Evolutionary conservation across 768 basidiomycete species (phyloP), one percentile per base, ranked within the genome.

Genomic region (Cystobasidium ongulense): DNA sequence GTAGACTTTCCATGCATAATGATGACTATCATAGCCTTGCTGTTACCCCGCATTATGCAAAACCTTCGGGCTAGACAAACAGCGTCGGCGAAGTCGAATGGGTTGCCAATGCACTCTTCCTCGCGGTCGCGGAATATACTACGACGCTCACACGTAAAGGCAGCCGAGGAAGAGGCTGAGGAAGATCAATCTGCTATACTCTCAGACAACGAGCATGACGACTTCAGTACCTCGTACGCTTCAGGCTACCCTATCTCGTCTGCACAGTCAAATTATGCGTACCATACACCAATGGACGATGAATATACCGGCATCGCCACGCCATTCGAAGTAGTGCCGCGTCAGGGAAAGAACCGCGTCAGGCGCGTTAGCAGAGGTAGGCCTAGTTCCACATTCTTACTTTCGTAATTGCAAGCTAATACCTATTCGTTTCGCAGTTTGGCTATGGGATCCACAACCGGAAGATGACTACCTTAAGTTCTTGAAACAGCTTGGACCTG

Each of bases 1-100:
- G 52, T 36, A 71, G 68, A 95, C 80, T 80, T 88, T 29, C 90
- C 90, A 25, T 82, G 90, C 46, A 78, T 86, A 39, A 75, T 87
- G 36, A 65, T 89, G n/a, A 88, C 89, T 38, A 77, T 92, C 63
- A 52, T 79, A 3, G 63, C 79, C 63, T 77, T 82, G n/a, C 75
- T 82, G 62, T 39, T 73, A 13, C 76, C 78, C 23, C 75, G 76
- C 43, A 39, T 75, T 46, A 50, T 50, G 13, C 17, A 3, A 31
- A 39, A 36, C 23, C 29, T 41, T n/a, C 39, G 66, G 27, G 1
- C 62, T 13, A 29, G 74, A 0, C 59, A 46, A 0, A 31, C 17
- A 29, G 46, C 67, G 0, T 33, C 72, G 1, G 76, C 76, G 1
- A 67, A 64, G 18, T 57, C 73, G 8, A 76, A 76, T 68, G 75